A percentile compares a stretch with the other conserved stretches of the same genome.
Conservation (phyloP, 2,329 filamentous ascomycete genomes). For the Coniochaeta sp. region DNA sequence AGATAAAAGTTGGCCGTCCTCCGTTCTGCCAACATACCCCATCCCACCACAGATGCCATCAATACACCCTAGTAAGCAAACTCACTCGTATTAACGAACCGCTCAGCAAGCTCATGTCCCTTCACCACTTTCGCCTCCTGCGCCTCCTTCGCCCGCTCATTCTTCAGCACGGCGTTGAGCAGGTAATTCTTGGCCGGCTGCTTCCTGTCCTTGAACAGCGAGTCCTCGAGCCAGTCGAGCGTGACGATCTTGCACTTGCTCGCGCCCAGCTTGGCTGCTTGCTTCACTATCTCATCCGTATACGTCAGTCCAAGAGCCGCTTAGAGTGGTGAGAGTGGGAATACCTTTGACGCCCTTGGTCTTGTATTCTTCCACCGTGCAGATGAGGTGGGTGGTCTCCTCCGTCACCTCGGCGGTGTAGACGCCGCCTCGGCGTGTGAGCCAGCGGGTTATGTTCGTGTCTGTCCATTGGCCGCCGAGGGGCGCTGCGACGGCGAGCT, state of each 20-base stretch:
- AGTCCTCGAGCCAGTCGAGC: conserved; percentile 47
- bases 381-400: conserved; percentile 66
- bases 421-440: conserved; percentile 52
- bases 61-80: no score
- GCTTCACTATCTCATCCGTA: no score
- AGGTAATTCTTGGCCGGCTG: conserved; percentile 31
- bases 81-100: conserved; percentile 43
- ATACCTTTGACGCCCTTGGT: conserved; percentile 30
- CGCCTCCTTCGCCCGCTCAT: conserved; percentile 30
- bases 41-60: no score
- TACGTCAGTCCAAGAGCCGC: no score
- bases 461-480: conserved; percentile 42
- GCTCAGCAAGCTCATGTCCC: conserved; percentile 26
- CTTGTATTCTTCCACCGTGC: conserved; percentile 55
- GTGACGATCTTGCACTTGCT: conserved; percentile 35
- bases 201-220: conserved; percentile 20
- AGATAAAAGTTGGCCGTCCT: no score
- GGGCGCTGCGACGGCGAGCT: conserved; percentile 49
- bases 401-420: conserved; percentile 45
- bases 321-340: no score
- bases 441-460: conserved; percentile 59
- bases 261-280: conserved; percentile 23
- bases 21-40: no score
- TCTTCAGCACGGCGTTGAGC: conserved; percentile 17
- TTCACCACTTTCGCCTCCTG: conserved; percentile 22